Base-by-base conservation (phyloP, 2,329 filamentous ascomycete genomes). In the Lojkania enalia region DNA sequence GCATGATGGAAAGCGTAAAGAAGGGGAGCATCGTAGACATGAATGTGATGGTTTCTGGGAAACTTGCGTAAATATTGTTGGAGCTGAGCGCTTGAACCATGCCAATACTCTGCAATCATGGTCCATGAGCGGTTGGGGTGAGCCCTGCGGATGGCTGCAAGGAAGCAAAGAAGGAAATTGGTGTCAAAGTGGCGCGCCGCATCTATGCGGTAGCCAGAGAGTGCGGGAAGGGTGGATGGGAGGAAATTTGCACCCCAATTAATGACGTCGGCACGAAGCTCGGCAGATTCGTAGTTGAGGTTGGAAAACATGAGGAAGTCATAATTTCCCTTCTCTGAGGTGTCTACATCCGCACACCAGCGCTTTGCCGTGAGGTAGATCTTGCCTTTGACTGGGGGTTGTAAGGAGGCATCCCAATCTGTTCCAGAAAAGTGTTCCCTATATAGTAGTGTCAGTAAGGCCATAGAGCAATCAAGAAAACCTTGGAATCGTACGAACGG, bases 221-320 rank as follows among this genome's bases (percentile, higher is more conserved):
- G 30, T 6, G 30, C 30, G 7, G 30, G 30, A 6, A 33, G 14
- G 14, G 30, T 33, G 7, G 30, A 33, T 16, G 30, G 30, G 11
- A 33, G 11, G 30, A 33, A 33, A 15, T 33, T 33, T 6, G 14
- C 69, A 2, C 80, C 81, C 85, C 85, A 88, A 35, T 74, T 71
- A 21, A 84, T 67, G 2, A 86, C 75, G 50, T 88, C 85, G 2
- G 76, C 60, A n/a, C 74, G 72, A 6, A 87, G 84, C 49, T 85
- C 83, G 0, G 31, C 18, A 27, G 48, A 44, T 7, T 41, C 43
- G 58, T 84, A 84, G 63, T 87, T 83, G 20, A 87, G 61, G 63
- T 88, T 80, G 13, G 81, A 79, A 52, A 85, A 86, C 81, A 87
- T 85, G 35, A 87, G 72, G 55, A 82, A 86, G 63, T 83, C 80